A percentile compares a stretch with the other conserved stretches of the same genome.
phyloP scores from a whole-genome alignment of 2,329 filamentous ascomycete species.

The Proliferodiscus dingleyae region DNA sequence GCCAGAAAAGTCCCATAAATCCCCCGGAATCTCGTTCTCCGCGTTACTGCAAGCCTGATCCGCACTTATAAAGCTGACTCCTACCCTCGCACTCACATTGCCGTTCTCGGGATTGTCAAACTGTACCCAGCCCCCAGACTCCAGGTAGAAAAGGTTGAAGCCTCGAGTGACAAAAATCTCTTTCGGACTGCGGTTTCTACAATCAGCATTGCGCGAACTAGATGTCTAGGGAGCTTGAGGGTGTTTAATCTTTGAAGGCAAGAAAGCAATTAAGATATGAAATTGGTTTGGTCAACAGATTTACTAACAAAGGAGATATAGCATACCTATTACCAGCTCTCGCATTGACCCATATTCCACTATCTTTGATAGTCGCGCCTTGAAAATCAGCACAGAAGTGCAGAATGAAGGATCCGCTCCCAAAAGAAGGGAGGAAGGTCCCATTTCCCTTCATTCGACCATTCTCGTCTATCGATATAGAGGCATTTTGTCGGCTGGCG shows the following conservation, averaged over 20 bases:
- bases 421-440: conserved; percentile 60
- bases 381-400: conserved; percentile 66
- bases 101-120: conserved; percentile 47
- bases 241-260: too few relatives aligned
- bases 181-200: too few relatives aligned
- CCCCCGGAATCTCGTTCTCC: conserved; percentile 57
- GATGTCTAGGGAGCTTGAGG: too few relatives aligned
- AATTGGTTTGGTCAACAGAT: too few relatives aligned
- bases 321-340: conserved; percentile 46
- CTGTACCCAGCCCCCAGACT: conserved; percentile 38
- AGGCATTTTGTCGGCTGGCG: conserved; percentile 52
- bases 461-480: conserved; percentile 49
- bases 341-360: conserved; percentile 56
- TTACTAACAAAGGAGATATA: too few relatives aligned
- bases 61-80: conserved; percentile 64
- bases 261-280: too few relatives aligned
- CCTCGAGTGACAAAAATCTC: conserved; percentile 45
- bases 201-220: too few relatives aligned
- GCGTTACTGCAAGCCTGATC: conserved; percentile 63
- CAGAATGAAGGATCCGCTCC: conserved; percentile 52
- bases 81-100: conserved; percentile 58
- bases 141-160: conserved; percentile 36
- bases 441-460: conserved; percentile 60
- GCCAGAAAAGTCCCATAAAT: conserved; percentile 55
- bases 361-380: conserved; percentile 52